Evolutionary conservation across 2,329 filamentous ascomycete genomes (phyloP).

Genomic region (Metarhizium humberi): DNA sequence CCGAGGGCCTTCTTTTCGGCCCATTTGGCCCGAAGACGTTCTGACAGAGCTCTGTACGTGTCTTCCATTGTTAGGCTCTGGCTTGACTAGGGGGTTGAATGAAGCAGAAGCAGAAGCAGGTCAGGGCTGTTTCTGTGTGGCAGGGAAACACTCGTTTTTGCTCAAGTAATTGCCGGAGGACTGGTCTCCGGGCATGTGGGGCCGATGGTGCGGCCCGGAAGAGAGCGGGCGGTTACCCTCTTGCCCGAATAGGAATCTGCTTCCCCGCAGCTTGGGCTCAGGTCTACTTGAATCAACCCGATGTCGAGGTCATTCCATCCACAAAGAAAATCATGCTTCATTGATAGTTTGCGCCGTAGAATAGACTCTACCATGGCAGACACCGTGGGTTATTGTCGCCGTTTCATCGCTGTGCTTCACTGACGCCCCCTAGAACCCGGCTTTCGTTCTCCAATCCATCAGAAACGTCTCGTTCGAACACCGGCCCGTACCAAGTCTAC

Average conservation of each 20-base stretch:
- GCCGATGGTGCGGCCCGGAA: neutral
- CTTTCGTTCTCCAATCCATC: conserved; percentile 36
- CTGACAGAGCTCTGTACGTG: conserved; percentile 14
- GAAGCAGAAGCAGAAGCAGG: too few species aligned
- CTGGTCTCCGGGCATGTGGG: conserved; percentile 2
- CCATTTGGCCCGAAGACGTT: conserved; percentile 14
- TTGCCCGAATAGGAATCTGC: neutral
- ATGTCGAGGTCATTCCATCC: too few species aligned
- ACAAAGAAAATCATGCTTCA: too few species aligned
- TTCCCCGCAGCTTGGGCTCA: neutral
- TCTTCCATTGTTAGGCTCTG: conserved; percentile 10
- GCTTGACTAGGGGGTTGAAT: too few species aligned
- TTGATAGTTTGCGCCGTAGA: neutral
- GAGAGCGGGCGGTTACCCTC: conserved; percentile 8
- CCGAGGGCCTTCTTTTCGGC: conserved; percentile 8
- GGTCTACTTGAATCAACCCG: too few species aligned
- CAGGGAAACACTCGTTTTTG: neutral
- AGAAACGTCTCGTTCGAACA: conserved; percentile 35
- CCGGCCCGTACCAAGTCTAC: conserved; percentile 28
- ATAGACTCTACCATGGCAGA: neutral
- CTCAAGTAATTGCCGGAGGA: neutral
- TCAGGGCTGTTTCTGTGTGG: too few species aligned
- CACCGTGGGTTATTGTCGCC: neutral
- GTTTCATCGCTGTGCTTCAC: neutral
- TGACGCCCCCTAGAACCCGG: conserved; percentile 27